Evolutionary conservation across 163 green algal species (phyloP), one percentile per base, ranked within the genome.

Genomic region (Prototheca cutis): DNA sequence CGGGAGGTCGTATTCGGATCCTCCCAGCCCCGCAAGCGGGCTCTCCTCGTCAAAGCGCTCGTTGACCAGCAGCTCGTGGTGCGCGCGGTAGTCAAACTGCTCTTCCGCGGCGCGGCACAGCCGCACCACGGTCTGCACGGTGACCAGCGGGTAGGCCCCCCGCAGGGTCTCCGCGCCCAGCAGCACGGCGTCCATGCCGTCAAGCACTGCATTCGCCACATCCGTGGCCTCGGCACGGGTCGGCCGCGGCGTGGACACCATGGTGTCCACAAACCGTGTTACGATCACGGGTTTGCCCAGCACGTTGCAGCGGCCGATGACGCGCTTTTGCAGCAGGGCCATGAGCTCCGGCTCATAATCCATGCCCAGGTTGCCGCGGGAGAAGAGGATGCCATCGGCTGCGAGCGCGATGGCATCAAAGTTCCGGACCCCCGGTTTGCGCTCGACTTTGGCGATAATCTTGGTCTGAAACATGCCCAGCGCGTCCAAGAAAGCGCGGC

Each of bases 401-500:
- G 76, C 77, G 31, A 70, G 76, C 33, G 86, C 67, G 55, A 95
- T 94, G 53, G 59, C 76, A 48, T 83, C 65, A 62, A 94, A 94
- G 49, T 90, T 84, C 40, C 72, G 67, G 59, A 94, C 72, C 13
- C 76, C 76, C 39, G 86, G 70, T 32, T 76, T 72, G 7, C 83
- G 87, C 70, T 94, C 87, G 7, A 90, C 72, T 72, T 96, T 96
- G 51, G 87, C 88, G 30, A 96, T 74, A 63, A 96, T 86, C 70
- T 91, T 91, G 60, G 80, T 88, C 48, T 77, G 74, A 27, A 48
- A 25, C 58, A 89, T 69, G 39, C 80, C 83, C 23, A 91, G 67
- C 4, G 57, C 62, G 54, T 90, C 73, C 29, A 95, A 72, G 48
- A 84, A 86, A 1, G 68, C 40, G 4, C 72, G 68, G 29, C 34